phyloP scores from a whole-genome alignment of 2,329 filamentous ascomycete genomes.

The Calonectria multiphialidica region DNA sequence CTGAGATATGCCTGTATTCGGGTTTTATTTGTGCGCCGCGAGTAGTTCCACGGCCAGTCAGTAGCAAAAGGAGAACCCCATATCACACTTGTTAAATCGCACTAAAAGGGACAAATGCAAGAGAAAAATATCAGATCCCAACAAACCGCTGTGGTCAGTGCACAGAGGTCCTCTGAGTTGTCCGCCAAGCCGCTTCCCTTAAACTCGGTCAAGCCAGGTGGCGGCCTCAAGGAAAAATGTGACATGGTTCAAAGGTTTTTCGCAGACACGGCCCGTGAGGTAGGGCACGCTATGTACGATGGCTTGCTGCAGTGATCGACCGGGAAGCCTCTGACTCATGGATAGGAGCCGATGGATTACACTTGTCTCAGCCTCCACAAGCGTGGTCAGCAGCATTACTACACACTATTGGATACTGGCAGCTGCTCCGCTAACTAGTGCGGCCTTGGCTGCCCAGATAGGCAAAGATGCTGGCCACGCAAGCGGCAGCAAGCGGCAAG shows the following conservation, averaged over 20 bases:
- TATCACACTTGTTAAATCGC: not conserved
- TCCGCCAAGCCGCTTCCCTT: not conserved
- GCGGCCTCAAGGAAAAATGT: not conserved
- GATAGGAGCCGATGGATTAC: not conserved
- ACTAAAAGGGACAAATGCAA: not conserved
- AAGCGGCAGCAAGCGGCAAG: not conserved
- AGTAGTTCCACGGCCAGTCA: too few species aligned
- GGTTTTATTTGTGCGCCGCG: not conserved
- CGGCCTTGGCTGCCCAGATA: not conserved
- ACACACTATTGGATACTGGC: not conserved
- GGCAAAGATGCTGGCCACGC: not conserved
- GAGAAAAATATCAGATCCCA: not conserved
- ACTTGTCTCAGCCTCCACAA: not conserved
- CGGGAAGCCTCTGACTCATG: not conserved
- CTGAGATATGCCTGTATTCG: not conserved
- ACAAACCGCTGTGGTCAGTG: not conserved
- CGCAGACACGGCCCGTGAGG: not conserved
- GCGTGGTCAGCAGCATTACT: not conserved
- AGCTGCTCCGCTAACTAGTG: not conserved
- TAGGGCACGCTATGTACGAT: not conserved
- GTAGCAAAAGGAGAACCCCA: not conserved
- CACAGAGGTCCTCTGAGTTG: not conserved
- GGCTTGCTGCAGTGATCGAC: not conserved
- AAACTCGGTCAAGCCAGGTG: not conserved
- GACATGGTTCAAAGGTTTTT: not conserved